Evolutionary conservation across 345 rosid species (phyloP).

Genomic region (Melaleuca quinquenervia): DNA sequence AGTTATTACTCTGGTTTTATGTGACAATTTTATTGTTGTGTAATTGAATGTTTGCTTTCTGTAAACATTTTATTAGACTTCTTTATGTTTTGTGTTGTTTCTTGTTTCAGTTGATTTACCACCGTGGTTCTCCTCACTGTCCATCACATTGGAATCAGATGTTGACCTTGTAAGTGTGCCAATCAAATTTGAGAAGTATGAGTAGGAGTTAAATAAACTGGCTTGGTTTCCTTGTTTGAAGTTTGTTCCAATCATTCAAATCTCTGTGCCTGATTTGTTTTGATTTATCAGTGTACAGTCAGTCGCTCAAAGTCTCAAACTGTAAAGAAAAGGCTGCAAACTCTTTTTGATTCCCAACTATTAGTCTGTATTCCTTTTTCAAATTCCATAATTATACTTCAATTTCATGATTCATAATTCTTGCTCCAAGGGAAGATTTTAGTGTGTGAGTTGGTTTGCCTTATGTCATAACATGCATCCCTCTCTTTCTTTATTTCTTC

Average conservation of each 20-base stretch:
- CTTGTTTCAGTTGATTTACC: slow-evolving; percentile 78
- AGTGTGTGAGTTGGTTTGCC: neutral
- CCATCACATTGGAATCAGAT: slow-evolving; percentile 59
- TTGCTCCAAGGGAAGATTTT: neutral
- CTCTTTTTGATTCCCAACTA: neutral
- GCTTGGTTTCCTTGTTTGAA: neutral
- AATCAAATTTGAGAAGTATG: neutral
- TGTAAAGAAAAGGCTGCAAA: neutral
- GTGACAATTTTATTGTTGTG: neutral
- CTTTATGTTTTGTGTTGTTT: neutral
- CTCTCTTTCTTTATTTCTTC: neutral
- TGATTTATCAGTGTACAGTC: neutral
- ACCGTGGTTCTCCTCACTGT: slow-evolving; percentile 81
- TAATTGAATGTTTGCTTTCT: neutral
- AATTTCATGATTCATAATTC: neutral
- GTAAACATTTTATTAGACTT: neutral
- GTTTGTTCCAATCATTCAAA: neutral
- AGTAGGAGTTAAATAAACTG: neutral
- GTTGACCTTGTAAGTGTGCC: slow-evolving; percentile 69
- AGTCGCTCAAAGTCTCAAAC: neutral
- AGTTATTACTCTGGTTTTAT: neutral
- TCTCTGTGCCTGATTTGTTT: neutral
- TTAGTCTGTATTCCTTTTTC: neutral
- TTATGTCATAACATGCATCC: neutral
- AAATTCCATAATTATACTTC: neutral